phyloP scores from a whole-genome alignment of 345 rosid species.

The Brassica incana region DNA sequence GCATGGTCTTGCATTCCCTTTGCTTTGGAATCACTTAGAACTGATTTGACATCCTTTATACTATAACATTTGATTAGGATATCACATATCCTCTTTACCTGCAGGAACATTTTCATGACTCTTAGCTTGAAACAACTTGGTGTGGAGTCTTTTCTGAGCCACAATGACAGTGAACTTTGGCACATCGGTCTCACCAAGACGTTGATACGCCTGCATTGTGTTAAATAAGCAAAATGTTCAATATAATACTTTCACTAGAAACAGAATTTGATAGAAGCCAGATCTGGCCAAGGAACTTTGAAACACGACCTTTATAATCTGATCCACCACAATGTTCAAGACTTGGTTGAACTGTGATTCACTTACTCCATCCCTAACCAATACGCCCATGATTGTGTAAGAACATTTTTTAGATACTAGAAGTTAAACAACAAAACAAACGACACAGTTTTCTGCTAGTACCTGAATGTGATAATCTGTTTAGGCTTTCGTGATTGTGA shows the following conservation, averaged over 20 bases:
- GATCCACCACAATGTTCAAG: slow-evolving; percentile 41
- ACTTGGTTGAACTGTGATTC: too few relatives aligned
- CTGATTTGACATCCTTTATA: too few relatives aligned
- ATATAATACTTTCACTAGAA: slow-evolving; percentile 2
- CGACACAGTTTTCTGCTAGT: too few relatives aligned
- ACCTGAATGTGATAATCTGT: too few relatives aligned
- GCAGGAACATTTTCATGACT: slow-evolving; percentile 82
- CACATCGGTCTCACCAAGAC: slow-evolving; percentile 58
- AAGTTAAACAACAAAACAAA: too few relatives aligned
- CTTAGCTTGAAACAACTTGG: slow-evolving; percentile 65
- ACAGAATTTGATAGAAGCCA: slow-evolving; percentile 15
- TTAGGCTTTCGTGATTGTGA: too few relatives aligned
- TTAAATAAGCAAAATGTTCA: slow-evolving; percentile 1
- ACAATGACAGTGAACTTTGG: slow-evolving; percentile 90
- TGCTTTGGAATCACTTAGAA: too few relatives aligned
- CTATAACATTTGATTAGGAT: too few relatives aligned
- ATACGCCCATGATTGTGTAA: too few relatives aligned
- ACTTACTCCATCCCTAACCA: too few relatives aligned
- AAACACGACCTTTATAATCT: slow-evolving; percentile 63
- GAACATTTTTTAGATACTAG: too few relatives aligned
- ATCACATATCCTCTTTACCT: slow-evolving; percentile 43
- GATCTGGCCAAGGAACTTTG: slow-evolving; percentile 8
- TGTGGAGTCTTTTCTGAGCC: slow-evolving; percentile 87
- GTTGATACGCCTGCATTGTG: slow-evolving; percentile 63
- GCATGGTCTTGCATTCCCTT: too few relatives aligned